Evolutionary conservation across 2,329 filamentous ascomycete species (phyloP).

Genomic region (Didymella segeticola): DNA sequence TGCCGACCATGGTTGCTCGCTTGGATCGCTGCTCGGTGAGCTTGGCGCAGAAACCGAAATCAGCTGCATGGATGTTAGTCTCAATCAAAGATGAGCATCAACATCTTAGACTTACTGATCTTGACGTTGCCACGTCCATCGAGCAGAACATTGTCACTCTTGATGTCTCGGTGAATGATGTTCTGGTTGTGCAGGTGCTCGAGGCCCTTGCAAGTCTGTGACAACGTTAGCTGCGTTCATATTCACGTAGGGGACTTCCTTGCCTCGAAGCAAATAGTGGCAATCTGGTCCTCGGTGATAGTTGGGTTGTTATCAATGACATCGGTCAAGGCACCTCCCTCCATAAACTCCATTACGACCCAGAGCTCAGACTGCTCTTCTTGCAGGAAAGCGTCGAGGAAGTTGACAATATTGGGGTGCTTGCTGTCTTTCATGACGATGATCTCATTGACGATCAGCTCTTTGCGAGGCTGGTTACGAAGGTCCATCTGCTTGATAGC

Average conservation of each 20-base stretch:
- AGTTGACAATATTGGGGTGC: constrained; percentile 98
- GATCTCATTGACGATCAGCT: constrained; percentile 98
- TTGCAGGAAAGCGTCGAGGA: constrained; percentile 93
- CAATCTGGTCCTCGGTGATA: constrained; percentile 96
- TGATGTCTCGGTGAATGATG: constrained; percentile 99
- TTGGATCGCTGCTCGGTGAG: constrained; percentile 96
- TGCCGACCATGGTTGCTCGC: constrained; percentile 98
- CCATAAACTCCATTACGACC: constrained; percentile 99
- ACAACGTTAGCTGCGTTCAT: constrained; percentile 32
- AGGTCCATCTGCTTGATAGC: constrained; percentile 99
- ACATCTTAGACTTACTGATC: constrained; percentile 73
- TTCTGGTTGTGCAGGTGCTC: constrained; percentile 94
- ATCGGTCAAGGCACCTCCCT: constrained; percentile 95
- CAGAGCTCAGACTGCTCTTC: constrained; percentile 96
- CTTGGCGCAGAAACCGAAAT: constrained; percentile 99
- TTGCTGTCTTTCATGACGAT: constrained; percentile 99
- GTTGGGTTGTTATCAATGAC: constrained; percentile 97
- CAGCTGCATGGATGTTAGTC: constrained; percentile 64
- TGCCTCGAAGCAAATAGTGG: constrained; percentile 96
- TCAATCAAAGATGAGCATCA: not conserved
- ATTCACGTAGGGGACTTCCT: constrained; percentile 38
- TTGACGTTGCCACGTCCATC: constrained; percentile 96
- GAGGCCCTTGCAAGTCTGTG: constrained; percentile 89
- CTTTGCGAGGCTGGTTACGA: constrained; percentile 94
- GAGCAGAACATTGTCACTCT: constrained; percentile 96